Base-by-base conservation (phyloP, 495 filamentous ascomycete species). In the Xylona heveae region DNA sequence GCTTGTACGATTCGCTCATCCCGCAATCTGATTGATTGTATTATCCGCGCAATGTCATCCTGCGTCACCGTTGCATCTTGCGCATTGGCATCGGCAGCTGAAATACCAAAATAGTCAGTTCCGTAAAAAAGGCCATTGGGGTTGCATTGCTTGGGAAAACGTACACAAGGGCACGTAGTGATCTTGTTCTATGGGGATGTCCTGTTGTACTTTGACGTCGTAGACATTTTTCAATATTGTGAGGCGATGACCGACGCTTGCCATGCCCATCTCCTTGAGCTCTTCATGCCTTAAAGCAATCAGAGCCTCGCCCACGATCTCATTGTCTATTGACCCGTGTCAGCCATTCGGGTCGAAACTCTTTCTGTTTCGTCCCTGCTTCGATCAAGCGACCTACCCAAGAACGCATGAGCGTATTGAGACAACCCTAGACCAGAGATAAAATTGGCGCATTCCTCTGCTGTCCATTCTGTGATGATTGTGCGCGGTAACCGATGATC, bases 171-270 rank as follows among this genome's bases (percentile, higher is more conserved):
- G 90, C 30, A 94, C 72, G 52, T 93, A 97, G 46, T 95, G 78
- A 41, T 91, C 88, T 16, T 74, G 66, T 39, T 95, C 88, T 37
- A 93, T 72, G 2, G 79, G 75, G 36, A 97, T 68, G 42, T 82
- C 77, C 46, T 94, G 81, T 38, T 77, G 78, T 43, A 84, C 69
- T 57, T 97, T 97, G 40, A 82, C 68, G 45, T 94, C 83, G 51
- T 93, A 97, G 22, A 95, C 80, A 39, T 66, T 77, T 55, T 93
- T 94, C 30, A 97, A 61, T 25, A 97, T 88, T 2, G 84, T 92
- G 37, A 97, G 61, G 18, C 88, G 74, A 53, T 97, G 88, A 3
- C 88, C 88, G 23, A 93, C 78, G 50, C 85, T 93, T 32, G 61
- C 58, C 41, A 97, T 74, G 24, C 81, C 82, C 71, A 97, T 85